These are phyloP conservation scores for Hylodesmum podocarpum DNA, from an alignment of 306 rosid genomes.

Conservation along the genomic window DNA sequence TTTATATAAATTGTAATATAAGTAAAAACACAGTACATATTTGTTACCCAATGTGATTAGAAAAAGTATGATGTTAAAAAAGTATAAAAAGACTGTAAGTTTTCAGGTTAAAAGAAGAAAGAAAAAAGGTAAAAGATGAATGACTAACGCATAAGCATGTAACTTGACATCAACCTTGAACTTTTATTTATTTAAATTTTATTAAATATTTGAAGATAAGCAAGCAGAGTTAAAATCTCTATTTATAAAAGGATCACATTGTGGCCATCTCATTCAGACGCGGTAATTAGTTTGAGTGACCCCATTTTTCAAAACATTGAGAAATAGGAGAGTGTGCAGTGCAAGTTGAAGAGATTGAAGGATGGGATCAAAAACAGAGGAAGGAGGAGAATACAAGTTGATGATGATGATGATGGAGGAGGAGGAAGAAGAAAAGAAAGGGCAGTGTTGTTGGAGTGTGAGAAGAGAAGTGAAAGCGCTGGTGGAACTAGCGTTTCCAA, in stretches of 20 bases:
- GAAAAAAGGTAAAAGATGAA: not conserved
- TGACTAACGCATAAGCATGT: not conserved
- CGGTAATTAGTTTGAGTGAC: slow-evolving; percentile 21
- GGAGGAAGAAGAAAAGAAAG: not conserved
- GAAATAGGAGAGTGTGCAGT: not conserved
- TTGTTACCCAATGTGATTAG: not conserved
- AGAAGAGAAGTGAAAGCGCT: slow-evolving; percentile 53
- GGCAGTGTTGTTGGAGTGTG: not conserved
- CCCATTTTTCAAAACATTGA: no score
- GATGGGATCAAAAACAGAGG: slow-evolving; percentile 9
- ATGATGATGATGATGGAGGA: no score
- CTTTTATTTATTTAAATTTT: not conserved
- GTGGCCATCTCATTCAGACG: not conserved
- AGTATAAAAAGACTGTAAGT: not conserved
- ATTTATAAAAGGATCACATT: slow-evolving; percentile 21
- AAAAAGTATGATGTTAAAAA: not conserved
- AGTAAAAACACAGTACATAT: no score
- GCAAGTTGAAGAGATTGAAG: not conserved
- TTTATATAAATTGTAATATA: no score
- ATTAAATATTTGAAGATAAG: not conserved
- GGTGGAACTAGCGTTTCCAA: slow-evolving; percentile 54
- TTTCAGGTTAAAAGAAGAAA: not conserved
- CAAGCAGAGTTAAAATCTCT: not conserved
- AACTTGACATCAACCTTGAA: not conserved
- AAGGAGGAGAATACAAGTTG: not conserved